Evolutionary conservation across 495 filamentous ascomycete genomes (phyloP), one percentile per base, ranked within the genome.

Genomic region (Schizothecium vesticola): DNA sequence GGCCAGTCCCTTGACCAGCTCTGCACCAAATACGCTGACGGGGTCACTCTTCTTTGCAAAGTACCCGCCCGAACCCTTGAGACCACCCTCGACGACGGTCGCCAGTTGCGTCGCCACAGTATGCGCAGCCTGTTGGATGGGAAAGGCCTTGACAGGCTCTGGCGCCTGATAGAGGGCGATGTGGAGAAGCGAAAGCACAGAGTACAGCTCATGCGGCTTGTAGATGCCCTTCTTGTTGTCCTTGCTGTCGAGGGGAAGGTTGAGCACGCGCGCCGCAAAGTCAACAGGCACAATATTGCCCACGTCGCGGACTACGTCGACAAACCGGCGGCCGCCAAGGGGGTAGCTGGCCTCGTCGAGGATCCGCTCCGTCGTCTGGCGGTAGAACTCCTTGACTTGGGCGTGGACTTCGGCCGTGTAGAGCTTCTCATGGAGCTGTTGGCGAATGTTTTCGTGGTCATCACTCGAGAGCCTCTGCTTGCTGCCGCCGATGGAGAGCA

Each of bases 271-370:
- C 9, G 92, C 84, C 3, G 86, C 90, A 62, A 95, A 94, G 72
- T 90, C 85, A 8, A 90, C 86, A 3, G 88, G 89, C 0, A 86
- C 89, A 6, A 92, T 70, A 72, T 93, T 94, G 59, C 88, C 90
- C 26, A 94, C 84, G 71, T 95, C 91, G 61, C 89, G 85, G 24
- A 92, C 85, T 36, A 93, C 84, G 63, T 96, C 92, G n/a, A 93
- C 82, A 73, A 92, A 88, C 67, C 87, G 69, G 81, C 86, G 60
- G 80, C 89, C 71, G 81, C 76, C 87, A 3, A 85, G 69, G 58
- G 74, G 73, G 79, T 88, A 90, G 29, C 83, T 85, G 67, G 90
- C 88, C 61, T 87, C 83, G 5, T 83, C 77, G 68, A 96, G 83
- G 21, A 95, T 82, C 26, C 85, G 80, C 24, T 86, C 77, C 0